Evolutionary conservation across 192 early-diverging fungal species (phyloP).

Genomic region (Obelidium mucronatum): DNA sequence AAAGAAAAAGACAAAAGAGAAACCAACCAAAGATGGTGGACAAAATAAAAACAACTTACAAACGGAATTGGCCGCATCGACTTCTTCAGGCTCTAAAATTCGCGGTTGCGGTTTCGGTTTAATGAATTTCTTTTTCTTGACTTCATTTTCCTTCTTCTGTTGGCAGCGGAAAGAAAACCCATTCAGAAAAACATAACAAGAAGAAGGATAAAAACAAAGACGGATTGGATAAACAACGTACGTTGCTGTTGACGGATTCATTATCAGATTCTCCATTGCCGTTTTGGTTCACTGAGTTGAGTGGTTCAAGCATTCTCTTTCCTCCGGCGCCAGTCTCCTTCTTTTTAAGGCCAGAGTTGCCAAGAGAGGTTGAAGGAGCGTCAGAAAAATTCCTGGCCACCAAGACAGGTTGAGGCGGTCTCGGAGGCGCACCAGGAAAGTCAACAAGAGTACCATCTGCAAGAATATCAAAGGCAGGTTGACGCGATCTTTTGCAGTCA

Average conservation of each 20-base stretch:
- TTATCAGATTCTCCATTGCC: conserved; percentile 32
- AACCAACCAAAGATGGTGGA: not conserved
- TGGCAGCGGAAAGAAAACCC: not conserved
- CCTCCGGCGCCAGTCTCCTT: conserved; percentile 4
- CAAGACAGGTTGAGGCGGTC: not conserved
- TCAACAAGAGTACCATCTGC: conserved; percentile 40
- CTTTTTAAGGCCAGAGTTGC: not conserved
- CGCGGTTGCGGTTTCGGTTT: conserved; percentile 15
- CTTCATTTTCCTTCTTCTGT: not conserved
- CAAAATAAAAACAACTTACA: conserved; percentile 35
- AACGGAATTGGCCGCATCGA: conserved; percentile 53
- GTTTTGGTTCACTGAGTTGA: not conserved
- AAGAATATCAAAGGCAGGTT: conserved; percentile 36
- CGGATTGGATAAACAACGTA: not conserved
- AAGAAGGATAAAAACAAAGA: not conserved
- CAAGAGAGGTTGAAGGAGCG: not conserved
- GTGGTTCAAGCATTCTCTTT: conserved; percentile 17
- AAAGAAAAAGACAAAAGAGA: no score
- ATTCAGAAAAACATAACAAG: not conserved
- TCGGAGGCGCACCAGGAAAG: conserved; percentile 5
- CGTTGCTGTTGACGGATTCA: conserved; percentile 29
- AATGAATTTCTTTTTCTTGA: not conserved
- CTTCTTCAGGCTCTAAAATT: conserved; percentile 25
- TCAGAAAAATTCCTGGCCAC: not conserved
- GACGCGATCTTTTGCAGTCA: conserved; percentile 20